A percentile compares a stretch with the other conserved stretches of the same genome.
Evolutionary conservation across 1,139 yeast genomes (phyloP).

Genomic region (Scheffersomyces parashehatae): DNA sequence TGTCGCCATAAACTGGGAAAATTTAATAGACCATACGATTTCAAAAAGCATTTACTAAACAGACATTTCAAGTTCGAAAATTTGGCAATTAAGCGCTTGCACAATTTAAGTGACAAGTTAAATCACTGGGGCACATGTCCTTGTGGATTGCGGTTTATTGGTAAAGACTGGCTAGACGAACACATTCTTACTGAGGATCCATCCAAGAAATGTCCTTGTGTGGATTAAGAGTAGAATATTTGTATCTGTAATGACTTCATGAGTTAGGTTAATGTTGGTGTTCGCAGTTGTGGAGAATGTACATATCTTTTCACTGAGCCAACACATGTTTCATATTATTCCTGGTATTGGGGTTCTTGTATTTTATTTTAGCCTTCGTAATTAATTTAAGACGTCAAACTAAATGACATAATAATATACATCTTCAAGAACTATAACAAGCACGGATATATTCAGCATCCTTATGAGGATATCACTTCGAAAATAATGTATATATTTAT

Average conservation of each 20-base stretch:
- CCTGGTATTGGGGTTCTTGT: no score
- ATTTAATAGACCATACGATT: constrained; percentile 71
- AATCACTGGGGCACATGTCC: constrained; percentile 54
- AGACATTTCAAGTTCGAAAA: constrained; percentile 60
- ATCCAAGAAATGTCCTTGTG: constrained; percentile 29
- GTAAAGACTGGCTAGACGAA: constrained; percentile 56
- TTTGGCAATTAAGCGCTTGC: constrained; percentile 46
- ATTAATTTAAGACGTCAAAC: no score
- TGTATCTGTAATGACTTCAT: neutral
- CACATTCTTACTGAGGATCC: constrained; percentile 47
- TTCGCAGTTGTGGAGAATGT: no score
- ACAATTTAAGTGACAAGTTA: constrained; percentile 57
- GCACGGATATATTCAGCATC: no score
- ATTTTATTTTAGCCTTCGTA: no score
- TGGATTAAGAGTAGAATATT: constrained; percentile 7
- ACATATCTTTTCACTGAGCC: no score
- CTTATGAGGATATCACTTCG: neutral
- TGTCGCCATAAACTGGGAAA: constrained; percentile 60
- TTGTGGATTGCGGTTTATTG: constrained; percentile 55
- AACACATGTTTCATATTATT: no score
- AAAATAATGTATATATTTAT: no score
- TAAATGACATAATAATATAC: no score
- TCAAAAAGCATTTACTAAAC: constrained; percentile 65
- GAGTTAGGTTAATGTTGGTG: neutral
- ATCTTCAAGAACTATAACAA: no score